Evolutionary conservation across 176 grass and related monocot species (phyloP).

Genomic region (Paspalum notatum): DNA sequence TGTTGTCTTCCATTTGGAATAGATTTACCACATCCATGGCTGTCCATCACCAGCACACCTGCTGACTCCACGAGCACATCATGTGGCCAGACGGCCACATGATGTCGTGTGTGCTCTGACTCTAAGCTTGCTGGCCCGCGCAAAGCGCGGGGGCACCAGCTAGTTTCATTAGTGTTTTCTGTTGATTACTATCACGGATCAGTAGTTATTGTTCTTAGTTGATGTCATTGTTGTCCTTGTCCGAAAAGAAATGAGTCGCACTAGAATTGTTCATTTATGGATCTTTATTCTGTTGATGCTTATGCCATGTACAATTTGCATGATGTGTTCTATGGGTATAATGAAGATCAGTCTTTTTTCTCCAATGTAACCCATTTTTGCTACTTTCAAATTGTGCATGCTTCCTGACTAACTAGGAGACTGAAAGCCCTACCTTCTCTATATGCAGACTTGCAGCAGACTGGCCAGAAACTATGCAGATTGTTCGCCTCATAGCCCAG

Average conservation of each 20-base stretch:
- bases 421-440: slow-evolving; percentile 43
- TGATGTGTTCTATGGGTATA: neutral
- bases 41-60: no score
- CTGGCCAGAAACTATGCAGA: slow-evolving; percentile 98
- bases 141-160: neutral
- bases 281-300: neutral
- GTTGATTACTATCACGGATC: slow-evolving; percentile 36
- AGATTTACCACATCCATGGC: no score
- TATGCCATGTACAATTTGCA: neutral
- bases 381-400: neutral
- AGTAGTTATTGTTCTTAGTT: slow-evolving; percentile 3
- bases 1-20: no score
- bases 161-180: slow-evolving; percentile 17
- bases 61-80: no score
- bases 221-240: neutral
- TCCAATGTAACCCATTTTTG: neutral
- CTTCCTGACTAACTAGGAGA: neutral
- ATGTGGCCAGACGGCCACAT: no score
- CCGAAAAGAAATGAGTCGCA: slow-evolving; percentile 2
- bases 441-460: slow-evolving; percentile 79
- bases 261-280: slow-evolving; percentile 2
- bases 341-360: neutral
- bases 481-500: slow-evolving; percentile 94
- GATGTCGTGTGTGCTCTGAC: neutral
- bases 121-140: slow-evolving; percentile 33